Evolutionary conservation across 2,329 filamentous ascomycete species (phyloP), one percentile per base, ranked within the genome.

Genomic region (Fusarium falciforme): DNA sequence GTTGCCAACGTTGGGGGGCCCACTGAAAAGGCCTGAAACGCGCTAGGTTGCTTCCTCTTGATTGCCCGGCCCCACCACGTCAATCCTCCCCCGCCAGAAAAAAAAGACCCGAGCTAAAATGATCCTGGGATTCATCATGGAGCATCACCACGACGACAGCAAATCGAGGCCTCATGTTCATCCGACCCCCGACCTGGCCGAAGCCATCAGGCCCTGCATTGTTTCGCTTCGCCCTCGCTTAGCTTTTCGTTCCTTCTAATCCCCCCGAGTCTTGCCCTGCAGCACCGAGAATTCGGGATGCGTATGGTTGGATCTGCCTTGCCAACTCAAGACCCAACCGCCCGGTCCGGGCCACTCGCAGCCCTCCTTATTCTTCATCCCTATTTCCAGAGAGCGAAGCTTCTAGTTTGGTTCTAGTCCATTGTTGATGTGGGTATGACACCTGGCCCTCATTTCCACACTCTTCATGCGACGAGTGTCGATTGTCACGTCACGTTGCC

Each of bases 11-110:
- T 65, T n/a, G 6, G 40, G 35, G 44, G 36, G 7, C 33, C 72
- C 61, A 54, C 66, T 47, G 42, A 38, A 58, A 52, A 33, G 38
- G 42, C 31, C 61, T 74, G 72, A 74, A 74, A 74, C 72, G n/a
- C 67, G 14, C 72, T 60, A 74, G 58, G 29, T 49, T n/a, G 47
- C 17, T 47, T 63, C 35, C 52, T 71, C n/a, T 33, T 68, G 36
- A 52, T 62, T 58, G 61, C 10, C 11, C 40, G 63, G 64, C 42
- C 44, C 44, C 67, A 25, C 42, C 40, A 44, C 22, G 44, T 55
- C 38, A 27, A 42, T 44, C 49, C 40, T 44, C 40, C 27, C 27
- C 27, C 27, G 27, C 27, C 38, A 40, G 12, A 22, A 40, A 29
- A 20, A 31, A 25, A 36, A 54, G 54, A 20, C 31, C 29, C 25